phyloP scores from a whole-genome alignment of 2,329 filamentous ascomycete genomes.

The Botrytis porri region DNA sequence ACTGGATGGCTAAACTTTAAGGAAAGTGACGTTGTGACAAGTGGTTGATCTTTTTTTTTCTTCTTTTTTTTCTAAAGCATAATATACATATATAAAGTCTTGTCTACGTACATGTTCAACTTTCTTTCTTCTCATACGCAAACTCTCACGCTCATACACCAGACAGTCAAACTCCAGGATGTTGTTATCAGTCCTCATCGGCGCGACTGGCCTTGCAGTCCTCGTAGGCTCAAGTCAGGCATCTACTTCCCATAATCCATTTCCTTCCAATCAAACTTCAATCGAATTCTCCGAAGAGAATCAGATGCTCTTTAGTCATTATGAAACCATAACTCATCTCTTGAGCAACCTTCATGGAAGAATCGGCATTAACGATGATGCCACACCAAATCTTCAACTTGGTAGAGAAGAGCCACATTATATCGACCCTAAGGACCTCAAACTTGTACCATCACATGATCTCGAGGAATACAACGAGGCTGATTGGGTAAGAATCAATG shows the following conservation, averaged over 20 bases:
- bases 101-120: neutral
- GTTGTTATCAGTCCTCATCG: neutral
- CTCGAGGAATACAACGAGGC: neutral
- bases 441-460: conserved; percentile 4
- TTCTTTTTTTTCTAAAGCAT: neutral
- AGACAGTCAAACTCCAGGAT: neutral
- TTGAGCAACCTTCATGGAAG: conserved; percentile 18
- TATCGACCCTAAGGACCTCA: conserved; percentile 19
- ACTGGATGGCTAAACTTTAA: neutral
- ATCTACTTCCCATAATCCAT: neutral
- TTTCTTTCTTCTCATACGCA: neutral
- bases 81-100: neutral
- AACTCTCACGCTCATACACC: neutral
- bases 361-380: conserved; percentile 17
- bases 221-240: neutral
- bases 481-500: conserved; percentile 12
- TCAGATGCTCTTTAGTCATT: conserved; percentile 1
- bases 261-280: neutral
- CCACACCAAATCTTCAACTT: neutral
- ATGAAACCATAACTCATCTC: neutral
- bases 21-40: neutral
- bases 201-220: neutral
- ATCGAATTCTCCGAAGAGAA: neutral
- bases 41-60: neutral
- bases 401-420: neutral